These are phyloP conservation scores for Nemania abortiva DNA, from an alignment of 2,329 filamentous ascomycete species.

Conservation along the genomic window DNA sequence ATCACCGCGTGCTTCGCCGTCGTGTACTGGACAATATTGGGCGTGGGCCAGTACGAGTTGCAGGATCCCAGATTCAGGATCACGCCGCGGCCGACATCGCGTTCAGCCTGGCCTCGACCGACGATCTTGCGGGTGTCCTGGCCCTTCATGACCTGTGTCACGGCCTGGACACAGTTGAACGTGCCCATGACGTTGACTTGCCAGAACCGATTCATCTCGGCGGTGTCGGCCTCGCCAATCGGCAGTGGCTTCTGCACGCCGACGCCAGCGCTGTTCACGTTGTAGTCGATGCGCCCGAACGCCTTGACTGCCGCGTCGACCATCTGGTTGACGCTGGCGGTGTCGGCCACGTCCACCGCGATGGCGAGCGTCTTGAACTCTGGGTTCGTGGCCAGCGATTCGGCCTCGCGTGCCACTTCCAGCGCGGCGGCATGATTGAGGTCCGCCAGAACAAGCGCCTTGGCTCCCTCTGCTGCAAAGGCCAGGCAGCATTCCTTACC, in stretches of 20 bases:
- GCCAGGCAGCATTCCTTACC: slow-evolving; percentile 36
- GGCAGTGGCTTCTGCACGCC: slow-evolving; percentile 24
- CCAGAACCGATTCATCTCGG: slow-evolving; percentile 33
- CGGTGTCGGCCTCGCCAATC: slow-evolving; percentile 10
- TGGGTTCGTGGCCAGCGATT: slow-evolving; percentile 29
- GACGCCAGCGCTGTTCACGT: slow-evolving; percentile 39
- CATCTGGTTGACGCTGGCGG: slow-evolving; percentile 31
- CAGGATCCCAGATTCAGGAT: too few species aligned
- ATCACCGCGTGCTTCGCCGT: too few species aligned
- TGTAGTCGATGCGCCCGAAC: slow-evolving; percentile 42
- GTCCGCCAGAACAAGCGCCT: slow-evolving; percentile 38
- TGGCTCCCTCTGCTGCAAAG: slow-evolving; percentile 37
- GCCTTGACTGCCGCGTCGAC: slow-evolving; percentile 28
- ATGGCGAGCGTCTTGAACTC: slow-evolving; percentile 35
- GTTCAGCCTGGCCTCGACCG: too few species aligned
- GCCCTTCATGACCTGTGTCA: slow-evolving; percentile 3
- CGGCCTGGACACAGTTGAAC: slow-evolving; percentile 22
- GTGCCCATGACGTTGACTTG: slow-evolving; percentile 32
- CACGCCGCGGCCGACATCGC: too few species aligned
- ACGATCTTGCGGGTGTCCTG: too few species aligned
- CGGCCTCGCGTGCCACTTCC: slow-evolving; percentile 28
- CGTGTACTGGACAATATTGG: too few species aligned
- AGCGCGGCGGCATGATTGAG: slow-evolving; percentile 36
- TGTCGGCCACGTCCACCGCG: slow-evolving; percentile 34
- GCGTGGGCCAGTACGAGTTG: too few species aligned